Evolutionary conservation across 2,329 filamentous ascomycete genomes (phyloP), one percentile per base, ranked within the genome.

Genomic region (Cercospora berteroae): DNA sequence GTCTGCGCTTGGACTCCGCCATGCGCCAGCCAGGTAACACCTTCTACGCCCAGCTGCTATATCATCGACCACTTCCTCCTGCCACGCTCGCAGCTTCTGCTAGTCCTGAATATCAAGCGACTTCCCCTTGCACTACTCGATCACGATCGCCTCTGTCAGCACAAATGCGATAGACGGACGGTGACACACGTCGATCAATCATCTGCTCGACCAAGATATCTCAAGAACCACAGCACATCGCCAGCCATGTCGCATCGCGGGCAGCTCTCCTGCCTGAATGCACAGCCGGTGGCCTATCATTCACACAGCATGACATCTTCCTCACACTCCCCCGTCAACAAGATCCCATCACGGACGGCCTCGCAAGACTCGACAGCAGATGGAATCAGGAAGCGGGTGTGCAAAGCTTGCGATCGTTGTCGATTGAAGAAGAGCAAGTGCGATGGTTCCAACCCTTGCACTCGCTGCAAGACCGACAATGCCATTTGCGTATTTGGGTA

Each of bases 341-440:
- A 73, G 57, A 70, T 73, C 9, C 71, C 66, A 25, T 70, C 70
- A 9, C 68, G 74, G n/a, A 71, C 72, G 44, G 57, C 69, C 18
- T 74, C 74, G 16, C 66, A 69, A 66, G 73, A 74, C 60, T 74
- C 72, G 16, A 71, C 74, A 2, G 64, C 72, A 12, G 75, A 76
- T 48, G 67, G 71, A 52, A 74, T 77, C 48, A 72, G 87, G 72
- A 89, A 89, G 79, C 82, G 87, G 74, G 87, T 89, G 44, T 88
- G 87, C 77, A 89, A 89, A 79, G 87, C 87, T 25, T 89, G 87
- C 77, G 87, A 89, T 78, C 83, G 87, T 67, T 89, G 87, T 80
- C 82, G 87, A 58, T 73, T 89, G 66, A 89, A 89, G 79, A 89
- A 89, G 76, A 89, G 87, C 75, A 89, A 89, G 85, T 89, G 87